phyloP scores from a whole-genome alignment of 768 basidiomycete genomes.

The Glaciozyma martinii region DNA sequence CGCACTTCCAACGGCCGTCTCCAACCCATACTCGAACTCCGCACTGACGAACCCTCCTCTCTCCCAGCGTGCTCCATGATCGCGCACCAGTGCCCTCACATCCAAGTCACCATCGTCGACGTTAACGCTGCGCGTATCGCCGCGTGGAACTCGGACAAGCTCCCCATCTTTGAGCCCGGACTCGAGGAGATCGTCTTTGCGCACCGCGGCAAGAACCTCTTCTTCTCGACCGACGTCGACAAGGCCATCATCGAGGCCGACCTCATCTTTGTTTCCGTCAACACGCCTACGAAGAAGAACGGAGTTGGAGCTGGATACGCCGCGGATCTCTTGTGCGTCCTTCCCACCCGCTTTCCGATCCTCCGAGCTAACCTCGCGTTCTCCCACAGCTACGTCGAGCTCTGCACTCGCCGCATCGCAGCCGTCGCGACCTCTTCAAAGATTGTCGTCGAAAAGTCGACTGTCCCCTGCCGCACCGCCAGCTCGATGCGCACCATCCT shows the following conservation, averaged over 20 bases:
- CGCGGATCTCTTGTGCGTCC: constrained; percentile 87
- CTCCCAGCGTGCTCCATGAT: constrained; percentile 35
- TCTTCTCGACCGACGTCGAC: constrained; percentile 84
- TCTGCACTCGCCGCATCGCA: constrained; percentile 92
- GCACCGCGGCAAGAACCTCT: constrained; percentile 87
- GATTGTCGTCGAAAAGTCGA: constrained; percentile 99
- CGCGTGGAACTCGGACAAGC: constrained; percentile 74
- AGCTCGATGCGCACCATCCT: constrained; percentile 99
- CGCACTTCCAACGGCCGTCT: not conserved
- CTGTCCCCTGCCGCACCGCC: constrained; percentile 95
- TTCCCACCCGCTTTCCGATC: not conserved
- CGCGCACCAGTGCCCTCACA: constrained; percentile 46
- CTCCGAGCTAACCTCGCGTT: not conserved
- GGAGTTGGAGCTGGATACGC: constrained; percentile 97
- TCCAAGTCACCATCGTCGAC: constrained; percentile 94
- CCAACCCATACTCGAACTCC: not conserved
- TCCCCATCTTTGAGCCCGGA: constrained; percentile 98
- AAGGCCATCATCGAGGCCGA: constrained; percentile 88
- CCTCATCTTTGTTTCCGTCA: constrained; percentile 95
- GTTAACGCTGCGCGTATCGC: constrained; percentile 88
- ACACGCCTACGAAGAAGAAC: constrained; percentile 96
- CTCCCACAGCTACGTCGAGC: constrained; percentile 78
- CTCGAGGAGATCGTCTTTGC: constrained; percentile 79
- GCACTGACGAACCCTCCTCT: not conserved
- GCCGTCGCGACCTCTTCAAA: constrained; percentile 80